Evolutionary conservation across 2,329 filamentous ascomycete species (phyloP).

Genomic region (Cordyceps tenuipes): DNA sequence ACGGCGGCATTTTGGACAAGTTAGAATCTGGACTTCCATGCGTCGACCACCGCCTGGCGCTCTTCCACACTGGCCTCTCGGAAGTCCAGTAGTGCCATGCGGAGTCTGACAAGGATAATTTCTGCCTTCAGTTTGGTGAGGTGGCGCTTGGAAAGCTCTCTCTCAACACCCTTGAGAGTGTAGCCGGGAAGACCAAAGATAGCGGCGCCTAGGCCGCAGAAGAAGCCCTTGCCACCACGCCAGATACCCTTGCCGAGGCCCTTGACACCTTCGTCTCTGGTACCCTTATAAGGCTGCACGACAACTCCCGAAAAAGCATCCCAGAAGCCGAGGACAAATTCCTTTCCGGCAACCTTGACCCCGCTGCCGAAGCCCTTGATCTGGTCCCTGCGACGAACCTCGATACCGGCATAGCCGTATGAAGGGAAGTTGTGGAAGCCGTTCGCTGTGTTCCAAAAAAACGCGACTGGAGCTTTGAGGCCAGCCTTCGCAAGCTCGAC

Average conservation of each 20-base stretch:
- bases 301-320: slow-evolving; percentile 61
- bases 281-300: slow-evolving; percentile 54
- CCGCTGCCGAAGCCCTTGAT: slow-evolving; percentile 56
- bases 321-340: slow-evolving; percentile 55
- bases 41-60: slow-evolving; percentile 18
- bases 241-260: slow-evolving; percentile 54
- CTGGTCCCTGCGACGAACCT: slow-evolving; percentile 54
- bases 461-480: slow-evolving; percentile 58
- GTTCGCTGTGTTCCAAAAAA: slow-evolving; percentile 59
- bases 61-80: slow-evolving; percentile 16
- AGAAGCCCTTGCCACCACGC: slow-evolving; percentile 35
- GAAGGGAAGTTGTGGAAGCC: slow-evolving; percentile 68
- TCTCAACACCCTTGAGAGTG: slow-evolving; percentile 44
- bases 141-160: slow-evolving; percentile 32
- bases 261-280: slow-evolving; percentile 50
- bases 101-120: slow-evolving; percentile 24
- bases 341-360: slow-evolving; percentile 56
- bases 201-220: slow-evolving; percentile 34
- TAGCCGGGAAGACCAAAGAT: slow-evolving; percentile 28
- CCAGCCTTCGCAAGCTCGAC: slow-evolving; percentile 52
- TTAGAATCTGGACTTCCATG: slow-evolving; percentile 17
- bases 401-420: slow-evolving; percentile 54
- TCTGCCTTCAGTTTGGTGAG: slow-evolving; percentile 26
- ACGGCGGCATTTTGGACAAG: neutral
- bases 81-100: slow-evolving; percentile 24